Evolutionary conservation across 2,329 filamentous ascomycete species (phyloP).

Genomic region (Ophiocordyceps australis): DNA sequence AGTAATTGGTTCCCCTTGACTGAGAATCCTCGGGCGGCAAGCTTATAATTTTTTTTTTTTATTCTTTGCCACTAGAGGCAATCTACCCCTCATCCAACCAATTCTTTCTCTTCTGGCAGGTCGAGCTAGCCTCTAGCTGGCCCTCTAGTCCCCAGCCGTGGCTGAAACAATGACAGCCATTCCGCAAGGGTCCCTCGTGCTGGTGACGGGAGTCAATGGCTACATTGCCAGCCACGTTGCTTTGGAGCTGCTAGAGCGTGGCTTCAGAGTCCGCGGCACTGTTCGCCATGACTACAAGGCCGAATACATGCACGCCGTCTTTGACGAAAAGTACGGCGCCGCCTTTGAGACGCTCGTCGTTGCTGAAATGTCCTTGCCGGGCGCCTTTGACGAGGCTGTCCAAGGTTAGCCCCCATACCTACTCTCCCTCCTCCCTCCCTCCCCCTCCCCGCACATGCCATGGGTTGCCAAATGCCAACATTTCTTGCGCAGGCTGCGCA

Average conservation of each 20-base stretch:
- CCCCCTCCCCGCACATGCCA: too few relatives aligned
- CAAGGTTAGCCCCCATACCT: constrained; percentile 3
- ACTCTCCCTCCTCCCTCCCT: too few relatives aligned
- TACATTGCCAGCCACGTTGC: constrained; percentile 19
- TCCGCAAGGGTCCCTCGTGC: constrained; percentile 8
- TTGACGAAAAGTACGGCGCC: constrained; percentile 11
- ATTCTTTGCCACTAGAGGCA: too few relatives aligned
- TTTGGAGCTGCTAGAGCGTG: constrained; percentile 14
- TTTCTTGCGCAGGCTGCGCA: background rate
- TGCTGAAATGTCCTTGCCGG: constrained; percentile 9
- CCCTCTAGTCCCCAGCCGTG: too few relatives aligned
- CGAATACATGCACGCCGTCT: constrained; percentile 8
- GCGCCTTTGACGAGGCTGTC: constrained; percentile 7
- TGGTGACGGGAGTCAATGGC: constrained; percentile 22
- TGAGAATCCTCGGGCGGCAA: too few relatives aligned
- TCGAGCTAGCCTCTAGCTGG: too few relatives aligned
- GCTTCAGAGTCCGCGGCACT: constrained; percentile 23
- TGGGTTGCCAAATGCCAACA: background rate
- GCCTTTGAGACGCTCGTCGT: constrained; percentile 12
- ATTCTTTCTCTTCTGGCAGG: too few relatives aligned
- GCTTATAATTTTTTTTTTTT: too few relatives aligned
- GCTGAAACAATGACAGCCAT: background rate
- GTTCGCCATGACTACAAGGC: constrained; percentile 3
- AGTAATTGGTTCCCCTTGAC: too few relatives aligned
- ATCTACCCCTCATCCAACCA: too few relatives aligned